A percentile compares a stretch with the other conserved stretches of the same genome.
Evolutionary conservation across 2,329 filamentous ascomycete species (phyloP).

Genomic region (Pseudocercospora cruenta): DNA sequence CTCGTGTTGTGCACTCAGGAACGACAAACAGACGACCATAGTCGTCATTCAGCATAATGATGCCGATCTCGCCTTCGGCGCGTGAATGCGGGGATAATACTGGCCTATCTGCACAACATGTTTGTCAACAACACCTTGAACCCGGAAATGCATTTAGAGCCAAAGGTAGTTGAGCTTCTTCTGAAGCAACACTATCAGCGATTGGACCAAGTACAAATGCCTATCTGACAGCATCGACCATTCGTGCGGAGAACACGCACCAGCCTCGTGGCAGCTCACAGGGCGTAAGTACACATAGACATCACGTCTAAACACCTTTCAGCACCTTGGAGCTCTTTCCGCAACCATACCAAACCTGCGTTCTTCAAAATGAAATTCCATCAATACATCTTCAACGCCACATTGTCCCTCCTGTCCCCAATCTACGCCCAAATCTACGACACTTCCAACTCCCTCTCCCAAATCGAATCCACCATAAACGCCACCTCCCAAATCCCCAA

Average conservation of each 20-base stretch:
- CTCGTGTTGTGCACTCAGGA: too few species aligned
- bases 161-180: background rate
- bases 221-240: background rate
- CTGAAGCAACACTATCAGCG: background rate
- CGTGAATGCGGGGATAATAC: background rate
- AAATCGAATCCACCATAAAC: conserved; percentile 15
- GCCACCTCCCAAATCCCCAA: background rate
- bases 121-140: background rate
- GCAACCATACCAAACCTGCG: background rate
- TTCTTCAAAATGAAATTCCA: conserved; percentile 13
- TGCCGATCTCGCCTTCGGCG: conserved; percentile 5
- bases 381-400: conserved; percentile 4
- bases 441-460: conserved; percentile 23
- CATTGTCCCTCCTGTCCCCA: conserved; percentile 15
- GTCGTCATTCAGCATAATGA: background rate
- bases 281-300: background rate
- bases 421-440: conserved; percentile 24
- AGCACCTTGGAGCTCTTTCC: background rate
- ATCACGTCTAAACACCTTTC: background rate
- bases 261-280: background rate
- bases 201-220: conserved; percentile 3
- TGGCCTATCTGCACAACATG: conserved; percentile 6
- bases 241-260: background rate
- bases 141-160: background rate
- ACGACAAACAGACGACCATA: background rate